A percentile compares a stretch with the other conserved stretches of the same genome.
Conservation (phyloP, 164 flowering plant genomes). For the Aristolochia contorta region DNA sequence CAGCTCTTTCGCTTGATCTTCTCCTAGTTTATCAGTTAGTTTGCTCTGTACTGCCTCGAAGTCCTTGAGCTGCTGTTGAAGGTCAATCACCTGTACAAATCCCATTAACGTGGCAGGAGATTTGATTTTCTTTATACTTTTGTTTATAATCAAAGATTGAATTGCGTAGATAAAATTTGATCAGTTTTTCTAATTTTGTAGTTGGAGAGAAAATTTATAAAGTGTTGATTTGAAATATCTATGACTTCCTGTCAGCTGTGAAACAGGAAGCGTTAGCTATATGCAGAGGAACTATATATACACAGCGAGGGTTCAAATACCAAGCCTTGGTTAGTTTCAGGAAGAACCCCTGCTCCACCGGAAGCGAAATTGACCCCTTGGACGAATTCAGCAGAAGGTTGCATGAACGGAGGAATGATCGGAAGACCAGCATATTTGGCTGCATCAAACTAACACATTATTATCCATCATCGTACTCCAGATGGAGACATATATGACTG, state of each 20-base stretch:
- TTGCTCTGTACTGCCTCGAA: slow-evolving; percentile 33
- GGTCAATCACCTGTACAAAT: slow-evolving; percentile 31
- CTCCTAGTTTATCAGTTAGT: slow-evolving; percentile 28
- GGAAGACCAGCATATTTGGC: slow-evolving; percentile 48
- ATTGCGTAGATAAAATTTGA: too few species aligned
- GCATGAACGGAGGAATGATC: slow-evolving; percentile 36
- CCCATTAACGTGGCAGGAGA: too few species aligned
- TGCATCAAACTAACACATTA: slow-evolving; percentile 9
- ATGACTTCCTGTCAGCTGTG: too few species aligned
- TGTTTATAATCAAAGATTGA: too few species aligned
- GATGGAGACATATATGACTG: too few species aligned
- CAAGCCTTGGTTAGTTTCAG: slow-evolving; percentile 39
- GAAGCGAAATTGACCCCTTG: slow-evolving; percentile 58
- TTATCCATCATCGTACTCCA: too few species aligned
- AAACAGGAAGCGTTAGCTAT: too few species aligned
- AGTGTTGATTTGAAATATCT: too few species aligned
- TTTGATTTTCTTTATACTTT: too few species aligned
- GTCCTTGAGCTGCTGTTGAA: slow-evolving; percentile 35
- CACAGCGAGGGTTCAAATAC: slow-evolving; percentile 13
- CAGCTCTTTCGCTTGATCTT: slow-evolving; percentile 19
- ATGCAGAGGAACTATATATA: too few species aligned
- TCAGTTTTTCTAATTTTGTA: too few species aligned
- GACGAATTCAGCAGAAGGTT: slow-evolving; percentile 28
- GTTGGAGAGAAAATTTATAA: too few species aligned
- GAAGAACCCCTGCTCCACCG: slow-evolving; percentile 46